A percentile compares a stretch with the other conserved stretches of the same genome.
These are phyloP conservation scores for Calocera viscosa DNA, from an alignment of 768 basidiomycete genomes.

Conservation along the genomic window DNA sequence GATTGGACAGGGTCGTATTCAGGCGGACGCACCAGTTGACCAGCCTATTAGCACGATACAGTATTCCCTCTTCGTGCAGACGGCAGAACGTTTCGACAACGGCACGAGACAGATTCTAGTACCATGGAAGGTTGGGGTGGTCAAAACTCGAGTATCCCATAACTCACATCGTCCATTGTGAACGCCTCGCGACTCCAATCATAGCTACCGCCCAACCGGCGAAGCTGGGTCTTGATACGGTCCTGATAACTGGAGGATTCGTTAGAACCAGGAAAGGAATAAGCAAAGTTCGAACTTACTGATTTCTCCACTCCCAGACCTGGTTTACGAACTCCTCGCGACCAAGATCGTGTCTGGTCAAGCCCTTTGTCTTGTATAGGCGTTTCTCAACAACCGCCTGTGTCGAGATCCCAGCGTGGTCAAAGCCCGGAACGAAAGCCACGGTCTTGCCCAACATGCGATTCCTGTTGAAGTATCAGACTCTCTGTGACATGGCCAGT, in stretches of 20 bases:
- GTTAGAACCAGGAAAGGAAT: neutral
- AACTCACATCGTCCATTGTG: conserved; percentile 76
- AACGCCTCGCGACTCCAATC: conserved; percentile 94
- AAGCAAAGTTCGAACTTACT: conserved; percentile 41
- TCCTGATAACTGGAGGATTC: conserved; percentile 57
- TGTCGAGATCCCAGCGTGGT: conserved; percentile 96
- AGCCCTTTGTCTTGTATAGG: conserved; percentile 65
- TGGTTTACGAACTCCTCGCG: conserved; percentile 80
- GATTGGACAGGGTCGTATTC: conserved; percentile 94
- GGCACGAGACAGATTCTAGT: conserved; percentile 62
- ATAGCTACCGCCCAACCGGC: conserved; percentile 79
- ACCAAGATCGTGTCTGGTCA: conserved; percentile 87
- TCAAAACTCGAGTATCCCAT: neutral
- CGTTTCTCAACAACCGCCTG: conserved; percentile 96
- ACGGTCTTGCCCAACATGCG: conserved; percentile 91
- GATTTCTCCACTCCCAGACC: conserved; percentile 94
- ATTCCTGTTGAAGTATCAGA: conserved; percentile 44
- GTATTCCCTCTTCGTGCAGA: conserved; percentile 77
- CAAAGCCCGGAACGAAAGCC: conserved; percentile 86
- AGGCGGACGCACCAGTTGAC: conserved; percentile 97
- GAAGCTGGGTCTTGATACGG: conserved; percentile 82
- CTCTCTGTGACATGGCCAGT: neutral
- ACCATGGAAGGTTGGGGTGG: conserved; percentile 9
- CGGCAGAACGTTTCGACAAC: conserved; percentile 85
- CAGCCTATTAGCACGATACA: conserved; percentile 91